Evolutionary conservation across 179 eudicot genomes (phyloP).

Genomic region (Actinidia polygama): DNA sequence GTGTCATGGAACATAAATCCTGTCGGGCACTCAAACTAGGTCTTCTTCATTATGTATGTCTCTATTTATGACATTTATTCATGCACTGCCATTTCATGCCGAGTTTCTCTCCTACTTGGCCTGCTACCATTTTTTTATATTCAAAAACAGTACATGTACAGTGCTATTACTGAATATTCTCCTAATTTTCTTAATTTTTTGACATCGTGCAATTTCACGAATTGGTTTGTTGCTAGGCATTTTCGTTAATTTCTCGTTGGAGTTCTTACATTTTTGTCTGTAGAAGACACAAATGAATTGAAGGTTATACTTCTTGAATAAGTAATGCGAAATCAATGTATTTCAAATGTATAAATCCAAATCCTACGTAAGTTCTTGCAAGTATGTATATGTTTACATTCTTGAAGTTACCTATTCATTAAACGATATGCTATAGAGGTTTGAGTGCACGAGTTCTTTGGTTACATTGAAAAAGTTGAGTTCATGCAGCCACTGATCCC

Average conservation of each 20-base stretch:
- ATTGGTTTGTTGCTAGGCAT: neutral
- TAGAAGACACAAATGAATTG: neutral
- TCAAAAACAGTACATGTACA: neutral
- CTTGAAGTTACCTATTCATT: neutral
- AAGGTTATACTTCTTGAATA: too few relatives aligned
- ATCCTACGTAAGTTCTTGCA: neutral
- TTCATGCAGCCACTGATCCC: slow-evolving; percentile 41
- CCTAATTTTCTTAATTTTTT: neutral
- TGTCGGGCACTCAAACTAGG: slow-evolving; percentile 40
- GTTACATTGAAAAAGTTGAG: slow-evolving; percentile 39
- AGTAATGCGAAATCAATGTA: too few relatives aligned
- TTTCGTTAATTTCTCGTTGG: neutral
- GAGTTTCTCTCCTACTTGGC: neutral
- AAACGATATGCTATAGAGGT: slow-evolving; percentile 23
- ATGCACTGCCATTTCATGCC: neutral
- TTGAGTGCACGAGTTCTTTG: slow-evolving; percentile 26
- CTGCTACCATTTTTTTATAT: neutral
- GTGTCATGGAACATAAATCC: slow-evolving; percentile 79
- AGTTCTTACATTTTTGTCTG: neutral
- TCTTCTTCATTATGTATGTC: neutral
- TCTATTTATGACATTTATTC: neutral
- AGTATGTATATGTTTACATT: neutral
- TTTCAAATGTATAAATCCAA: too few relatives aligned
- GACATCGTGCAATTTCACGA: neutral
- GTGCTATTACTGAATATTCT: neutral